phyloP scores from a whole-genome alignment of 768 basidiomycete species.

The Kwoniella heveanensis region DNA sequence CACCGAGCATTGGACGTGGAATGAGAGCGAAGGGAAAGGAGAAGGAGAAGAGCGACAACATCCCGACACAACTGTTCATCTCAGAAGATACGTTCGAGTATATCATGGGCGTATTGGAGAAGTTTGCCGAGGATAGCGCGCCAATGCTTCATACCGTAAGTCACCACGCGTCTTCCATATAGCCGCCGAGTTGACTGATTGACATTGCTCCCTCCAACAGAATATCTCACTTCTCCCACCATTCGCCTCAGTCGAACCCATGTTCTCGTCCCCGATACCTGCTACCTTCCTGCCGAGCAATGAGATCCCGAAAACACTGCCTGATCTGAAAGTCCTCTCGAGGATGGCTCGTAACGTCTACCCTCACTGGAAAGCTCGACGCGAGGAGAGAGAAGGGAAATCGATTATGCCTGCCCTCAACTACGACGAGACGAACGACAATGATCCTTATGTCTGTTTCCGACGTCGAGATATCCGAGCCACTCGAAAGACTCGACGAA shows the following conservation, averaged over 20 bases:
- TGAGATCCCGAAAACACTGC: conserved; percentile 69
- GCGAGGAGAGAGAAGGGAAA: conserved; percentile 76
- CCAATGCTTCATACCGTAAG: conserved; percentile 87
- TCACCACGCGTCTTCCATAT: background rate
- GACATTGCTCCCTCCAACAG: conserved; percentile 33
- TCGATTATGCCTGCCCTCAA: conserved; percentile 85
- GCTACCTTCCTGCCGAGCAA: conserved; percentile 71
- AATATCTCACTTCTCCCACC: conserved; percentile 56
- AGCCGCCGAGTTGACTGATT: background rate
- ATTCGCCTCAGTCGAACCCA: conserved; percentile 60
- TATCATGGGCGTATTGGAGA: conserved; percentile 92
- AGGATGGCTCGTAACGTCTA: conserved; percentile 75
- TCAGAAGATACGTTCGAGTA: conserved; percentile 92
- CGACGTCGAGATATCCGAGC: conserved; percentile 91
- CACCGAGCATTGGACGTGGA: conserved; percentile 26
- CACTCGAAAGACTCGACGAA: conserved; percentile 88
- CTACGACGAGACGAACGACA: conserved; percentile 84
- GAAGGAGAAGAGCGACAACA: conserved; percentile 73
- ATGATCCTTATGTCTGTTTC: conserved; percentile 96
- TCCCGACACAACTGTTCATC: conserved; percentile 61
- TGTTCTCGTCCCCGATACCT: conserved; percentile 67
- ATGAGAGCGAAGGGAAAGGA: conserved; percentile 74
- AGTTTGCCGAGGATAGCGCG: conserved; percentile 81
- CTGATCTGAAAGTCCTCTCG: conserved; percentile 65
- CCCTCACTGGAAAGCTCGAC: conserved; percentile 86